These are phyloP conservation scores for Euptelea pleiosperma DNA, from an alignment of 164 flowering plant genomes.

Conservation along the genomic window DNA sequence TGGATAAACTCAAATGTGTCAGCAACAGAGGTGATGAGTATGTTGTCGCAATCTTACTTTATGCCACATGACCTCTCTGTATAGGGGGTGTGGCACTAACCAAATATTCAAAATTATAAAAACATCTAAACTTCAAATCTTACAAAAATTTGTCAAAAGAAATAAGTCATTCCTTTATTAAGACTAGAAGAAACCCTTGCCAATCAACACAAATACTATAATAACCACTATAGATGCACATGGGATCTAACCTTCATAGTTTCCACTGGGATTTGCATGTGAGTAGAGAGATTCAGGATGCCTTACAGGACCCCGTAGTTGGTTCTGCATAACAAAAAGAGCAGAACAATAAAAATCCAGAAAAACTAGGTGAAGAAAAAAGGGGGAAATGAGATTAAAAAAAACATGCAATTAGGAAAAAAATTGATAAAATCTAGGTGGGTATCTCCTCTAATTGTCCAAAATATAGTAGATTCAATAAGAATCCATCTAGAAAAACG, in stretches of 20 bases:
- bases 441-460: not conserved
- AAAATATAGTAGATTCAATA: not conserved
- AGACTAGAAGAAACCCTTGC: slow-evolving; percentile 1
- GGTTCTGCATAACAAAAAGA: slow-evolving; percentile 43
- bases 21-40: too few species aligned
- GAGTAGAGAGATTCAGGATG: slow-evolving; percentile 20
- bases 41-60: too few species aligned
- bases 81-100: too few species aligned
- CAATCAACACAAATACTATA: not conserved
- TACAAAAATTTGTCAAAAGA: too few species aligned
- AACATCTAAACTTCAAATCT: too few species aligned
- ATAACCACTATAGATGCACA: slow-evolving; percentile 4
- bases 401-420: slow-evolving; percentile 1
- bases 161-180: too few species aligned
- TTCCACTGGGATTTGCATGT: slow-evolving; percentile 33
- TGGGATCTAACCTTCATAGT: slow-evolving; percentile 58
- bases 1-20: too few species aligned
- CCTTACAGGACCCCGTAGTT: slow-evolving; percentile 84
- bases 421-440: not conserved
- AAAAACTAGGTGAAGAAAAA: slow-evolving; percentile 1
- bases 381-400: not conserved
- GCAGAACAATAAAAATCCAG: not conserved
- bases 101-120: too few species aligned
- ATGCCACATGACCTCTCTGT: too few species aligned
- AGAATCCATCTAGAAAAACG: too few species aligned